phyloP scores from a whole-genome alignment of 352 stramenopile genomes.

The Achlya hypogyna region DNA sequence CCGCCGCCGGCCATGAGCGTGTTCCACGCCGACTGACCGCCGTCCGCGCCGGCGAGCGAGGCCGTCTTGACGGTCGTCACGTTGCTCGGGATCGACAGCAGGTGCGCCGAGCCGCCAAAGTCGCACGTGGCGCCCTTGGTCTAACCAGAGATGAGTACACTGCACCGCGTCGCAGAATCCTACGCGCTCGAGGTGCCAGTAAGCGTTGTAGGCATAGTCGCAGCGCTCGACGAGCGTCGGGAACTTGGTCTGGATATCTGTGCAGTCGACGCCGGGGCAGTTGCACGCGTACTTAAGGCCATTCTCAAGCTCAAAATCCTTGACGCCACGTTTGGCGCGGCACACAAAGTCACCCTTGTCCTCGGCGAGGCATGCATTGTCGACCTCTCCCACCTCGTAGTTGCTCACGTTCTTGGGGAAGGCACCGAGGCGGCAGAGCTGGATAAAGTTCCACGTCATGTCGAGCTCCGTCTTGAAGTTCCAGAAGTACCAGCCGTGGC shows the following conservation, averaged over 20 bases:
- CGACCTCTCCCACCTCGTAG: constrained; percentile 53
- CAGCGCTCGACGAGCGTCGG: constrained; percentile 47
- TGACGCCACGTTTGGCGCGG: constrained; percentile 55
- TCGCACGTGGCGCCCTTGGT: constrained; percentile 55
- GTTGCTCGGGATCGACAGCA: constrained; percentile 26
- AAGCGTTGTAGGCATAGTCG: constrained; percentile 65
- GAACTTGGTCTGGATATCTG: constrained; percentile 33
- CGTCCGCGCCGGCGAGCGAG: not conserved
- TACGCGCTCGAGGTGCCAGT: constrained; percentile 54
- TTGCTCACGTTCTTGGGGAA: constrained; percentile 70
- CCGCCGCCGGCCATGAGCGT: not conserved
- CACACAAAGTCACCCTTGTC: constrained; percentile 70
- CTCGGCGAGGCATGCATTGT: constrained; percentile 51
- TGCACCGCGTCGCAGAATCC: not conserved
- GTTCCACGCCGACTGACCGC: not conserved
- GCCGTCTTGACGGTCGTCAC: not conserved
- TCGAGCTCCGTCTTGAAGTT: constrained; percentile 92
- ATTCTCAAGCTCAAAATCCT: constrained; percentile 38
- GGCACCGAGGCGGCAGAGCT: constrained; percentile 40
- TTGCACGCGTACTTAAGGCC: constrained; percentile 53
- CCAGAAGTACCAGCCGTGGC: constrained; percentile 94
- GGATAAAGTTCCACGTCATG: constrained; percentile 85
- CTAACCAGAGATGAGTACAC: not conserved
- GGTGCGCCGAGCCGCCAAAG: constrained; percentile 54
- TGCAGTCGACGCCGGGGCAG: constrained; percentile 42